Base-by-base conservation (phyloP, 108 stramenopile genomes). In the Skeletonema grethae region DNA sequence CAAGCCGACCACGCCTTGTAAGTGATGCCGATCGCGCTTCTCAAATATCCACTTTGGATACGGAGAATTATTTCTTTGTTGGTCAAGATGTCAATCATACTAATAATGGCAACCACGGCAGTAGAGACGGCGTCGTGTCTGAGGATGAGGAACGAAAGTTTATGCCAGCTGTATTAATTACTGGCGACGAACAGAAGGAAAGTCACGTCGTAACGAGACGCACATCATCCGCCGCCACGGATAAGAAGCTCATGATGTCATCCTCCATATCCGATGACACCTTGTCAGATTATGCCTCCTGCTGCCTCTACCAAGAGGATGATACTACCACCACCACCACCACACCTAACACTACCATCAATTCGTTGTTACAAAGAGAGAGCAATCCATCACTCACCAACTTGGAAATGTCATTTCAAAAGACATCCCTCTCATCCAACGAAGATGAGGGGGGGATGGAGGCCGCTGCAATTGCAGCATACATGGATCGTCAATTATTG, bases 1-100 rank as follows among this genome's bases (percentile, higher is more conserved):
- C 60, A 20, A 61, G 60, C 11, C 25, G 60, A 32, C 60, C 60
- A 32, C 60, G 60, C 16, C 60, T 61, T 7, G 60, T 61, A 7
- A 35, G 38, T 7, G 60, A 61, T 36, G 60, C 60, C 34, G 60
- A 61, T 24, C 60, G 60, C 16, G 60, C 35, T 0, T 61, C 22
- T 35, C 30, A 61, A 18, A 61, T 22, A 9, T 18, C 60, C 32
- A 8, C 60, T 4, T 4, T 2, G 18, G 50, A 22, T 20, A 20
- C 22, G 5, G 12, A 60, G 4, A 60, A 3, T 16, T 31, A 35
- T 32, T 25, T 18, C 13, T 15, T 58, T 3, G 24, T 28, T 31
- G 57, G 18, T 0, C 32, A 58, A 4, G 57, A 31, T 29, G 25
- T 0, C 57, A 2, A 29, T 58, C 1, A 32, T 31, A 15, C 3